A percentile compares a stretch with the other conserved stretches of the same genome.
Conservation (phyloP, 1,139 yeast species). For the Insectozyma bohioensis region DNA sequence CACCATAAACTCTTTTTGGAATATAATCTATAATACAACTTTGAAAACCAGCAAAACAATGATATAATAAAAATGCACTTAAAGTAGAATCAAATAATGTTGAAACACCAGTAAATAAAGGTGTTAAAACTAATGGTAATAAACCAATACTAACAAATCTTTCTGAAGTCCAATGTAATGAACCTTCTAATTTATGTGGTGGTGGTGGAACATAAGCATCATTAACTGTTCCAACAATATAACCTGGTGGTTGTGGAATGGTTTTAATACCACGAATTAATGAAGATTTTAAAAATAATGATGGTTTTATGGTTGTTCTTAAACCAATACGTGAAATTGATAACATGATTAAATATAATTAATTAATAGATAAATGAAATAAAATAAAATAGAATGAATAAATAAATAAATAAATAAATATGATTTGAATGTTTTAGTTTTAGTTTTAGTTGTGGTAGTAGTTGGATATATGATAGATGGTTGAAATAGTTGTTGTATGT, state of each 20-base stretch:
- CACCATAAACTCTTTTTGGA: conserved; percentile 80
- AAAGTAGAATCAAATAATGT: conserved; percentile 74
- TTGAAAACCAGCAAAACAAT: conserved; percentile 78
- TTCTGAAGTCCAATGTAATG: conserved; percentile 89
- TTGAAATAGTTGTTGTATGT: too few relatives aligned
- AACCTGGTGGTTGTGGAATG: conserved; percentile 68
- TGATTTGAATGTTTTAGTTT: too few relatives aligned
- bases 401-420: not conserved
- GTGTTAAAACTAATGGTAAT: conserved; percentile 73
- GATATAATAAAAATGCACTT: conserved; percentile 63
- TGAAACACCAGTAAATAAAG: conserved; percentile 66
- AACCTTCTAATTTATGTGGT: conserved; percentile 66
- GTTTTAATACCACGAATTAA: conserved; percentile 30
- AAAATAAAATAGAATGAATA: not conserved
- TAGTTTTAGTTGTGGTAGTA: too few relatives aligned
- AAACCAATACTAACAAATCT: conserved; percentile 63
- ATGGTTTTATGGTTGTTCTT: too few relatives aligned
- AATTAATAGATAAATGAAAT: not conserved
- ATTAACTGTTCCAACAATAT: conserved; percentile 72
- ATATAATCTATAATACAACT: conserved; percentile 88
- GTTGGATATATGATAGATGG: too few relatives aligned
- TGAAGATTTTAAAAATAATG: conserved; percentile 17
- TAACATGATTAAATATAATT: conserved; percentile 21
- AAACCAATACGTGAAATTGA: conserved; percentile 31
- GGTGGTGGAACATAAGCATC: conserved; percentile 73